Evolutionary conservation across 441 rosid species (phyloP).

Genomic region (Isatis lusitanica): DNA sequence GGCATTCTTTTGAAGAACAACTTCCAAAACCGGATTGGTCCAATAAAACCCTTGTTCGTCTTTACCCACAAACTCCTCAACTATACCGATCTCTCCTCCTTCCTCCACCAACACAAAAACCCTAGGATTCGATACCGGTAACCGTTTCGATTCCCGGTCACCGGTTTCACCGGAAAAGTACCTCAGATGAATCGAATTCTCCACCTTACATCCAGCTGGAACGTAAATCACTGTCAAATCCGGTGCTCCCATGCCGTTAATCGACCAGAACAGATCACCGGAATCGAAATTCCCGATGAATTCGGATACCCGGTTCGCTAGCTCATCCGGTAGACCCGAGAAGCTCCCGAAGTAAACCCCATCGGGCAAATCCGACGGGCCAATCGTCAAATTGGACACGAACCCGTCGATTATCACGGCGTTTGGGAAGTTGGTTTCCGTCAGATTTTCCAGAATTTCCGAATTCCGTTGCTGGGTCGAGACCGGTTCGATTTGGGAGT

Average conservation of each 20-base stretch:
- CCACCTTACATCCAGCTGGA: slow-evolving; percentile 70
- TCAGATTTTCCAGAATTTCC: slow-evolving; percentile 25
- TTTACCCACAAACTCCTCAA: slow-evolving; percentile 67
- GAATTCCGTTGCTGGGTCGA: slow-evolving; percentile 47
- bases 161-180: slow-evolving; percentile 65
- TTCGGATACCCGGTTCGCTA: slow-evolving; percentile 47
- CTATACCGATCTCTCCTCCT: slow-evolving; percentile 76
- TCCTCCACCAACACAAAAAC: slow-evolving; percentile 82
- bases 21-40: slow-evolving; percentile 83
- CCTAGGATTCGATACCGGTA: slow-evolving; percentile 89
- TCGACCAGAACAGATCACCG: slow-evolving; percentile 86
- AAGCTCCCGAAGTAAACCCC: slow-evolving; percentile 80
- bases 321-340: slow-evolving; percentile 42
- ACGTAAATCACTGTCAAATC: slow-evolving; percentile 81
- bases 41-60: slow-evolving; percentile 63
- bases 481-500: slow-evolving; percentile 62
- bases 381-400: slow-evolving; percentile 46
- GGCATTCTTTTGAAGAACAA: slow-evolving; percentile 61
- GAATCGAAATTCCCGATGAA: slow-evolving; percentile 54
- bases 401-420: slow-evolving; percentile 74
- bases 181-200: slow-evolving; percentile 63
- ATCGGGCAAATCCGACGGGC: slow-evolving; percentile 55
- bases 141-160: slow-evolving; percentile 49
- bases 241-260: slow-evolving; percentile 88
- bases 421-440: slow-evolving; percentile 47